Conservation (phyloP, 2,329 filamentous ascomycete species). For the Arthrobotrys pseudoclavata region DNA sequence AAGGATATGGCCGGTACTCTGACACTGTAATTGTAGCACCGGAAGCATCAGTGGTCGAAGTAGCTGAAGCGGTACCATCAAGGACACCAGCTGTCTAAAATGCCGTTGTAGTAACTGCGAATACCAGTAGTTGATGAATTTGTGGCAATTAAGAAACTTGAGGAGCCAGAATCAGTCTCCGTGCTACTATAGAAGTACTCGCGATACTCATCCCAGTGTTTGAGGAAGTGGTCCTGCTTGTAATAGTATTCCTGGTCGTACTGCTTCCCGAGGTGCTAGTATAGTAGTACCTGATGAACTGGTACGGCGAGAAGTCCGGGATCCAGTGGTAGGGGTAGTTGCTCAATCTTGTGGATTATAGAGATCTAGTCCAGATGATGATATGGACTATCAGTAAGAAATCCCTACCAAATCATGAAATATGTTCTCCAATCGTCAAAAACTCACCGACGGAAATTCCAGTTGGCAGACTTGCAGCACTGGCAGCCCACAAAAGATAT, state of each 20-base stretch:
- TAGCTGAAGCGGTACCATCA: conserved; percentile 10
- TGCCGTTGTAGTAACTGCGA: neutral
- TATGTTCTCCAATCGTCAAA: neutral
- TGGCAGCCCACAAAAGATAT: neutral
- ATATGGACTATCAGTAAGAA: neutral
- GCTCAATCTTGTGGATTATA: neutral
- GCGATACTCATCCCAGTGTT: neutral
- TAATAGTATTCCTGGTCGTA: neutral
- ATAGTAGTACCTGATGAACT: neutral
- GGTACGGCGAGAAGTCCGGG: neutral
- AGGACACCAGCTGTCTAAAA: conserved; percentile 10
- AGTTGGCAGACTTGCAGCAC: conserved; percentile 13
- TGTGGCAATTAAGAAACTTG: neutral
- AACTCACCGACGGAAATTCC: conserved; percentile 1
- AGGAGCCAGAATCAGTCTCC: too few relatives aligned
- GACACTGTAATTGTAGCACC: conserved; percentile 10
- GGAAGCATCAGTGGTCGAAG: neutral
- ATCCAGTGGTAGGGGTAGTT: neutral
- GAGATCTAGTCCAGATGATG: neutral
- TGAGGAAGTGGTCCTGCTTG: neutral
- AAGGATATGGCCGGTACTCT: conserved; percentile 13
- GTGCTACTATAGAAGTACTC: neutral
- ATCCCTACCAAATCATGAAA: too few relatives aligned
- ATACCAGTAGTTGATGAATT: conserved; percentile 3
- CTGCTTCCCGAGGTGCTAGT: neutral